Evolutionary conservation across 106 monocot species (phyloP).

Genomic region (Dendrobium catenatum): DNA sequence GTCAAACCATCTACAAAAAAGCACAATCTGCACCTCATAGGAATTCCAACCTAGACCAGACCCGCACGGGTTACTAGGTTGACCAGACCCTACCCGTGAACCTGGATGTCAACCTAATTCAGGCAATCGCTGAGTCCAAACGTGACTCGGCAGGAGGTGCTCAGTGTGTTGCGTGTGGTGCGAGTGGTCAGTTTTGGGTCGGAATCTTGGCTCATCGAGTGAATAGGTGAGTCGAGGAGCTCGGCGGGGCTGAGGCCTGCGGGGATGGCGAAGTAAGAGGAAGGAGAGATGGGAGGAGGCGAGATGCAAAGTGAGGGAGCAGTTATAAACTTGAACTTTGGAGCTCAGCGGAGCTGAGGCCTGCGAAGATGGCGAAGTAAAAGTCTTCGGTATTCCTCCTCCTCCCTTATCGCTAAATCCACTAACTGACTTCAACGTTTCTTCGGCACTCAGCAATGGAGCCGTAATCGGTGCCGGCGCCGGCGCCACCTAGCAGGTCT

Average conservation of each 20-base stretch:
- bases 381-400: constrained; percentile 21
- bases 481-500: constrained; percentile 33
- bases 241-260: constrained; percentile 64
- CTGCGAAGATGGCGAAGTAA: too few relatives aligned
- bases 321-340: not conserved
- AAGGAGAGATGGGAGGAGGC: constrained; percentile 1
- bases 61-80: too few relatives aligned
- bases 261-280: constrained; percentile 52
- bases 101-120: too few relatives aligned
- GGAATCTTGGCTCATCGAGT: constrained; percentile 3
- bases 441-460: not conserved
- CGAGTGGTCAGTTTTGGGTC: too few relatives aligned
- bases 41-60: too few relatives aligned
- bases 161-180: too few relatives aligned
- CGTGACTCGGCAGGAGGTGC: too few relatives aligned
- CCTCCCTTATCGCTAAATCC: not conserved
- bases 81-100: too few relatives aligned
- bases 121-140: too few relatives aligned
- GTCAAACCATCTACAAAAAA: too few relatives aligned
- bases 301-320: not conserved
- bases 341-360: too few relatives aligned
- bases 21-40: too few relatives aligned
- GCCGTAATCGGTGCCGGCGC: not conserved
- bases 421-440: not conserved
- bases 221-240: constrained; percentile 77